Percentiles rank a stretch among this genome's conserved stretches.
These are phyloP conservation scores for Scheffersomyces segobiensis DNA, from an alignment of 1,139 yeast genomes.

Conservation along the genomic window DNA sequence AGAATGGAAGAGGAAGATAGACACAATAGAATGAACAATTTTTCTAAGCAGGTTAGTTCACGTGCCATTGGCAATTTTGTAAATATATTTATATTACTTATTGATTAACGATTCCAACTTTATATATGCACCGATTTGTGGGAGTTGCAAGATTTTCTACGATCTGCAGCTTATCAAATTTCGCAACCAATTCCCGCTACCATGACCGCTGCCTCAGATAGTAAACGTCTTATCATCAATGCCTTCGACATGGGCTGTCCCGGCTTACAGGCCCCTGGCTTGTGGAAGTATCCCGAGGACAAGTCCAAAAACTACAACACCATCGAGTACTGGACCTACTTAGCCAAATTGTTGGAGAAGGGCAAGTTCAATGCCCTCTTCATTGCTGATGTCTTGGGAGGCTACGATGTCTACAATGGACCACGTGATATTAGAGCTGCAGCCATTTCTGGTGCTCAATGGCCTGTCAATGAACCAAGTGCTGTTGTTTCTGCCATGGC, in stretches of 20 bases:
- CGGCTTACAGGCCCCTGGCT: slow-evolving; percentile 35
- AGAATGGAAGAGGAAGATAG: background rate
- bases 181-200: background rate
- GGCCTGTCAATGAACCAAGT: slow-evolving; percentile 43
- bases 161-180: background rate
- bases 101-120: background rate
- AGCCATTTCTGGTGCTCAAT: slow-evolving; percentile 41
- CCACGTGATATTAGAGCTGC: slow-evolving; percentile 36
- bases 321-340: slow-evolving; percentile 45
- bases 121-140: background rate
- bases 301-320: slow-evolving; percentile 32
- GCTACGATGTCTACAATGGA: slow-evolving; percentile 43
- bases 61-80: background rate
- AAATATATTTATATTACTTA: no score
- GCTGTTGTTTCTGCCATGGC: slow-evolving; percentile 45
- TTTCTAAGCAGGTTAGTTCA: background rate
- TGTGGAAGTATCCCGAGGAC: slow-evolving; percentile 46
- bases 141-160: background rate
- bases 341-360: slow-evolving; percentile 44
- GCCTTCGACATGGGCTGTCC: slow-evolving; percentile 43
- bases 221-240: slow-evolving; percentile 8
- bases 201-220: background rate
- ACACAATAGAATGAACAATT: background rate
- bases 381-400: slow-evolving; percentile 48
- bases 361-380: slow-evolving; percentile 47